Evolutionary conservation across 306 rosid genomes (phyloP), one percentile per base, ranked within the genome.

Genomic region (Prunus fruticosa): DNA sequence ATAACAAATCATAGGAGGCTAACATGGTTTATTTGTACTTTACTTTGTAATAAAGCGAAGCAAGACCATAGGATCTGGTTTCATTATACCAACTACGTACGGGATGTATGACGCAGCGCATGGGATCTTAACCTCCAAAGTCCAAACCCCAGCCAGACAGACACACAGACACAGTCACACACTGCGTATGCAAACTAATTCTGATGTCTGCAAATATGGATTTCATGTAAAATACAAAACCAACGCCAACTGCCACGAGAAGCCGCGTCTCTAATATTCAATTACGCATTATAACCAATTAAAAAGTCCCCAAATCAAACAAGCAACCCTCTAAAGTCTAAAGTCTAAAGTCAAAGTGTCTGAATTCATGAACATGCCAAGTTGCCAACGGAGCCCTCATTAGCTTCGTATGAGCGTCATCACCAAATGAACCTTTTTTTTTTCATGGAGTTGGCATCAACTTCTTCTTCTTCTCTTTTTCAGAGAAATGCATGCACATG

Each of bases 261-360:
- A 32, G 86, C 80, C 86, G 80, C 86, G 45, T 68, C 46, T 28
- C 41, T 41, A n/a, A 18, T 8, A 4, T 11, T 22, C 20, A 10
- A n/a, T 19, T 18, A 34, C 34, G 47, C 16, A 2, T 28, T 62
- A 3, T 25, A 58, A 11, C 28, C 34, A 62, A 62, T 62, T 13
- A 28, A 12, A 25, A 62, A 28, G 43, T 62, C 7, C 45, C 30
- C 67, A 62, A 62, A 62, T 62, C 11, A 28, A 62, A 62, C 67
- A 62, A 62, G 67, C 20, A 27, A 28, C 67, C 28, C 12, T 62
- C 20, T 13, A 34, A 18, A 64, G 69, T 34, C 20, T 13, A 34
- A 18, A 64, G 69, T 34, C 27, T 3, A 49, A 47, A 8, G 51
- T 12, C 13, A 13, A 60, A 25, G 64, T 25, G 14, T 25, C 32